Percentiles rank a stretch among this genome's conserved stretches.
phyloP scores from a whole-genome alignment of 2,329 filamentous ascomycete species.

The Sporothrix brunneoviolacea region DNA sequence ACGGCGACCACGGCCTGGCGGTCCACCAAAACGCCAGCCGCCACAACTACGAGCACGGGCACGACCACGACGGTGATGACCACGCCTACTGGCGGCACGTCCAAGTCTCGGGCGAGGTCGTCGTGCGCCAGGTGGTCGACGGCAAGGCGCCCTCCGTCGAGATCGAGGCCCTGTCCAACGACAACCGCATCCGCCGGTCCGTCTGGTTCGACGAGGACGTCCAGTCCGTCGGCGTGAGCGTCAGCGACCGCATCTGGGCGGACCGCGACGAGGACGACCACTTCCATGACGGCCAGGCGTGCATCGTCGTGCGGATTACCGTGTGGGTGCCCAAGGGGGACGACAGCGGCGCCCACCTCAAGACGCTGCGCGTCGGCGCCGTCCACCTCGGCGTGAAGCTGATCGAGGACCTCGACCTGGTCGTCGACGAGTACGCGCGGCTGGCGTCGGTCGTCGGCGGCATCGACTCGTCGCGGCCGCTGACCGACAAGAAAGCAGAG shows the following conservation, averaged over 20 bases:
- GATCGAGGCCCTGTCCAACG: conserved; percentile 40
- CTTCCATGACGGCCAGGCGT: conserved; percentile 32
- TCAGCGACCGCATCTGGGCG: conserved; percentile 8
- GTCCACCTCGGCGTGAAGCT: conserved; percentile 36
- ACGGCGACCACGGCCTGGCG: conserved; percentile 28
- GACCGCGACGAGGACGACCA: conserved; percentile 12
- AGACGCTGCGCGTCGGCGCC: conserved; percentile 30
- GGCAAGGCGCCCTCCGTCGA: conserved; percentile 29
- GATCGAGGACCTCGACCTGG: conserved; percentile 33
- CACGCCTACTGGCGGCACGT: conserved; percentile 23
- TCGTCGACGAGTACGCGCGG: conserved; percentile 22
- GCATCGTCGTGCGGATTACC: conserved; percentile 42
- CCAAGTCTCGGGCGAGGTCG: conserved; percentile 38
- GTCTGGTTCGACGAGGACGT: conserved; percentile 26
- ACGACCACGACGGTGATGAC: conserved; percentile 5
- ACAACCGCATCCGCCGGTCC: conserved; percentile 31
- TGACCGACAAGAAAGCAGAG: background rate
- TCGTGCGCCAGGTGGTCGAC: conserved; percentile 31
- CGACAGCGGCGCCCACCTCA: conserved; percentile 24
- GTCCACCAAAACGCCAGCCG: conserved; percentile 33
- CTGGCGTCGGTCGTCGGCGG: conserved; percentile 34
- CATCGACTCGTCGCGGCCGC: conserved; percentile 29
- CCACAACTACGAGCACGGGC: conserved; percentile 9
- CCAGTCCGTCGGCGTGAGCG: conserved; percentile 33
- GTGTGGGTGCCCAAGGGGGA: conserved; percentile 38